Conservation (phyloP, 305 asterid species). For the Fraxinus baroniana region DNA sequence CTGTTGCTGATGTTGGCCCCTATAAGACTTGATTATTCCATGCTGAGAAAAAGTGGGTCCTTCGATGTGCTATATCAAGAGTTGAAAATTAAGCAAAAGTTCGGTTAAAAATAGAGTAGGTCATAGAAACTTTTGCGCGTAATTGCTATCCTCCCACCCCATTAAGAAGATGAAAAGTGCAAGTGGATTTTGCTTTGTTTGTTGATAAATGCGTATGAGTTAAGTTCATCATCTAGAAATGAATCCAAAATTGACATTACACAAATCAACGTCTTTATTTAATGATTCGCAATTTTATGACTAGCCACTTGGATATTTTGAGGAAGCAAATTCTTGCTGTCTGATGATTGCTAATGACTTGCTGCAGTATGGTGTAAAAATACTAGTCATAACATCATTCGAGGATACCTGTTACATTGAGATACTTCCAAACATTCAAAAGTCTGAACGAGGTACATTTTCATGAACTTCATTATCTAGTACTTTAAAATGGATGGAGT, state of each 20-base stretch:
- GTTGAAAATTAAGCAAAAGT: not conserved
- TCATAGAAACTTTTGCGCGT: not conserved
- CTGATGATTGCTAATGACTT: conserved; percentile 33
- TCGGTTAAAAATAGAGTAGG: not conserved
- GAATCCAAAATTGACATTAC: not conserved
- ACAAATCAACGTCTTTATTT: not conserved
- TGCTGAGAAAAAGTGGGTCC: not conserved
- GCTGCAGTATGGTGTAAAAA: conserved; percentile 88
- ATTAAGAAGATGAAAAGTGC: not conserved
- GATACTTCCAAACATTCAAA: conserved; percentile 74
- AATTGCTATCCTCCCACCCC: not conserved
- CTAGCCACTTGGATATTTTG: not conserved
- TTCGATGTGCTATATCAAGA: not conserved
- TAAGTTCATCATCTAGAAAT: not conserved
- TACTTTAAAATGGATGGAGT: not conserved
- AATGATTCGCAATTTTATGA: not conserved
- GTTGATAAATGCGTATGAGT: not conserved
- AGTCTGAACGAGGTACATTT: conserved; percentile 80
- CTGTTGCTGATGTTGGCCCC: not conserved
- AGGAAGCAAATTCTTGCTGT: conserved; percentile 4
- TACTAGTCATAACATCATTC: conserved; percentile 89
- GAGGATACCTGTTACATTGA: conserved; percentile 95
- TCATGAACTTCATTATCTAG: not conserved
- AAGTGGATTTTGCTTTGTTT: not conserved
- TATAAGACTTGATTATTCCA: not conserved